Evolutionary conservation across 164 flowering plant genomes (phyloP), one percentile per base, ranked within the genome.

Genomic region (Cinnamomum chago): DNA sequence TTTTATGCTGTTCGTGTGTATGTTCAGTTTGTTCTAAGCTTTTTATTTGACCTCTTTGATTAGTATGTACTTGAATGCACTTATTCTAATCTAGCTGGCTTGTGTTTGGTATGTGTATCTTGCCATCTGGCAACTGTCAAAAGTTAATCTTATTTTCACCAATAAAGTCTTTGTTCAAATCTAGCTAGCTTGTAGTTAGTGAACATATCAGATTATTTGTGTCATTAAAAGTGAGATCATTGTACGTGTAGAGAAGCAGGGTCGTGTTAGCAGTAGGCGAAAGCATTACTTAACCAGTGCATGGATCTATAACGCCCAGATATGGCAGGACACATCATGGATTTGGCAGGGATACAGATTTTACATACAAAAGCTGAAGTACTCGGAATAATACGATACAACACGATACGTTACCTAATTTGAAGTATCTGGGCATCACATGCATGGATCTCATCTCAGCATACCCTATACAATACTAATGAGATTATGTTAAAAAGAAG

Each of bases 11-110:
- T 58, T 20, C 62, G 15, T 68, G 51, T 62, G 70, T 72, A 28
- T 79, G n/a, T 75, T 68, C 75, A 71, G 62, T 3, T 62, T 79
- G 76, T 79, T 30, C 40, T 66, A 66, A 66, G 68, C 68, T 30
- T 66, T 66, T 17, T 66, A 14, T 66, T 14, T 11, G 68, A 66
- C 40, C 2, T 27, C 40, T 66, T 27, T 66, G 69, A 66, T 66
- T 66, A 55, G n/a, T 3, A 14, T 55, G 3, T 55, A 14, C 60
- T 15, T 55, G 67, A 25, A 23, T 22, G 27, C 14, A 64, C 30
- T 64, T 64, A 64, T 64, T 64, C 33, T 64, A 24, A 64, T 64
- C 28, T 64, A 10, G 28, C 15, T 64, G 67, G 67, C 14, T 24
- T 64, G 25, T 64, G 28, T 11, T 7, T 25, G 14, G 33, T 64